phyloP scores from a whole-genome alignment of 73 alveolate species.

The Paramecium caudatum region DNA sequence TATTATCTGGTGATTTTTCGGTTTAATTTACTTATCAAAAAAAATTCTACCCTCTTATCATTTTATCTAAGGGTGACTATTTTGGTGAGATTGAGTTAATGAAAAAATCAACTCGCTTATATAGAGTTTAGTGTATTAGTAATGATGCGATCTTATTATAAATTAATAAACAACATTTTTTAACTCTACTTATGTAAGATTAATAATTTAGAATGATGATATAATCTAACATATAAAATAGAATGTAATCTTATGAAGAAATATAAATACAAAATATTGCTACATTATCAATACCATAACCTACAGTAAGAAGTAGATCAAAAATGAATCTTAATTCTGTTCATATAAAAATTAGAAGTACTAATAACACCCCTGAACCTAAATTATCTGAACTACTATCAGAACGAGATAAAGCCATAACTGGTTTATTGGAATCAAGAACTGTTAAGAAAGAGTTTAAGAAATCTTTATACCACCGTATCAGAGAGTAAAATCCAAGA shows the following conservation, averaged over 20 bases:
- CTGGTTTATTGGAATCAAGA: slow-evolving; percentile 1
- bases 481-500: slow-evolving; percentile 33
- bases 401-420: neutral
- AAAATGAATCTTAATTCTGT: slow-evolving; percentile 11
- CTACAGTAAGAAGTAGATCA: neutral
- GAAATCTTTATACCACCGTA: neutral
- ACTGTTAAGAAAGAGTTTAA: slow-evolving; percentile 7
- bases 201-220: slow-evolving; percentile 8
- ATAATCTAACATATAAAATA: neutral
- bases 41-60: neutral
- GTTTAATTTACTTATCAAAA: neutral
- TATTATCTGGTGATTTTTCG: neutral
- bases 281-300: neutral
- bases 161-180: neutral
- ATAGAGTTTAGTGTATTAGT: slow-evolving; percentile 2
- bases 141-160: neutral
- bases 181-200: neutral
- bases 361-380: neutral
- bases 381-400: neutral
- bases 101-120: neutral
- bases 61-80: neutral
- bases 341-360: slow-evolving; percentile 7
- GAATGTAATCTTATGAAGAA: slow-evolving; percentile 25
- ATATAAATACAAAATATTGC: neutral
- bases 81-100: slow-evolving; percentile 26